A percentile compares a stretch with the other conserved stretches of the same genome.
These are phyloP conservation scores for Fomitopsis serialis DNA, from an alignment of 768 basidiomycete species.

Conservation along the genomic window DNA sequence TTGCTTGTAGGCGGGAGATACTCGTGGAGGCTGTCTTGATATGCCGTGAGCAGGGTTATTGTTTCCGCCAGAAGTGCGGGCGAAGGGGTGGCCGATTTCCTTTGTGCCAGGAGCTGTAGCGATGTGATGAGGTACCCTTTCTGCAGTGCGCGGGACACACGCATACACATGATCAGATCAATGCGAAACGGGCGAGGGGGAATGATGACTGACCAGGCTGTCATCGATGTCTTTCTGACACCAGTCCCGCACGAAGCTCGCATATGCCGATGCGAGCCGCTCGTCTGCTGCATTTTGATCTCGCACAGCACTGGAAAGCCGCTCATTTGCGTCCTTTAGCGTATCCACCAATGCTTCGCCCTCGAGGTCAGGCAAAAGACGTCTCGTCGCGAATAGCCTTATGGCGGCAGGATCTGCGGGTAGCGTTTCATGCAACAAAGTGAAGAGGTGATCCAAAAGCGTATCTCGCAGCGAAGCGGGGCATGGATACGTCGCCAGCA, in stretches of 20 bases:
- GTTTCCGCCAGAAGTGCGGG: constrained; percentile 32
- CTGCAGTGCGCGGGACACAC: constrained; percentile 7
- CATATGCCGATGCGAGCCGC: constrained; percentile 33
- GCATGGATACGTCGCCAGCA: constrained; percentile 39
- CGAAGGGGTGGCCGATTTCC: constrained; percentile 10
- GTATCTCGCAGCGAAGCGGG: constrained; percentile 31
- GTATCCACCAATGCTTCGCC: constrained; percentile 53
- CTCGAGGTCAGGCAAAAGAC: constrained; percentile 27
- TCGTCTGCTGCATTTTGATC: constrained; percentile 12
- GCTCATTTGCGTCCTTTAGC: constrained; percentile 42
- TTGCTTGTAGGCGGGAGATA: constrained; percentile 15
- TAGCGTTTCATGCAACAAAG: constrained; percentile 31
- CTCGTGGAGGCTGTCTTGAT: constrained; percentile 13
- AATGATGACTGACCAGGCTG: constrained; percentile 17
- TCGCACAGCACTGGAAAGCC: constrained; percentile 35
- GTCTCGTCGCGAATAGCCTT: constrained; percentile 33
- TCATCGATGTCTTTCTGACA: constrained; percentile 28
- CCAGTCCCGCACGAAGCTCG: constrained; percentile 44
- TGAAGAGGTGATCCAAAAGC: constrained; percentile 40
- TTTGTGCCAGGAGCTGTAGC: constrained; percentile 19
- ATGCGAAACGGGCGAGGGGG: constrained; percentile 6
- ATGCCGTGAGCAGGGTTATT: constrained; percentile 27
- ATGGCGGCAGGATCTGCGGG: constrained; percentile 34
- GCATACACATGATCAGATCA: background rate
- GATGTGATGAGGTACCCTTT: constrained; percentile 23